Conservation (phyloP, 176 grass and related monocot genomes). For the Oryza officinalis region DNA sequence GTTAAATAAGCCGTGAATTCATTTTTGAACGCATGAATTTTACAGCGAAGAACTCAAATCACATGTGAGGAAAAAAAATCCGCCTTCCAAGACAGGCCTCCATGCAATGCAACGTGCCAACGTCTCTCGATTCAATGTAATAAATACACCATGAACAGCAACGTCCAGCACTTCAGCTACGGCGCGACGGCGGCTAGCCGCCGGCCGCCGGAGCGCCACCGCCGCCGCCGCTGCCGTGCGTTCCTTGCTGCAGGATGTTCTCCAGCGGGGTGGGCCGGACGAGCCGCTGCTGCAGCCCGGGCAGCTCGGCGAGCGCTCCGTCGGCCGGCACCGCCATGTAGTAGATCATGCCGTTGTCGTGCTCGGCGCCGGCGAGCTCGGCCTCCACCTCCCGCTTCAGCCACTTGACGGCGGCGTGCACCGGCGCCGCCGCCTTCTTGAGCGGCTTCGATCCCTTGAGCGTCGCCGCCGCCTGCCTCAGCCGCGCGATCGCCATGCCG, state of each 20-base stretch:
- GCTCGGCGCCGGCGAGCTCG: conserved; percentile 48
- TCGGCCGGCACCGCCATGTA: conserved; percentile 50
- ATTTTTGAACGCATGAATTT: too few species aligned
- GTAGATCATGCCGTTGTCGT: conserved; percentile 65
- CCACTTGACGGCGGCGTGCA: conserved; percentile 44
- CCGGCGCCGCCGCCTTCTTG: conserved; percentile 39
- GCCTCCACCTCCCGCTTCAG: conserved; percentile 47
- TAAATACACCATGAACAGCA: too few species aligned
- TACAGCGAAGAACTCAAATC: too few species aligned
- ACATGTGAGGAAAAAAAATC: too few species aligned
- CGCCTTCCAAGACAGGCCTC: too few species aligned
- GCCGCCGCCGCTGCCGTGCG: not conserved
- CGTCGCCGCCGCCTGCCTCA: conserved; percentile 37
- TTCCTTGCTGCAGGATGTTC: conserved; percentile 4
- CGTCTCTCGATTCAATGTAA: too few species aligned
- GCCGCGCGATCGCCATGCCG: conserved; percentile 34
- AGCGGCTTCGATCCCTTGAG: conserved; percentile 38
- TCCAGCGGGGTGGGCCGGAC: conserved; percentile 29
- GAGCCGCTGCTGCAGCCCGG: conserved; percentile 21
- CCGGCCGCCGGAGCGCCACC: not conserved
- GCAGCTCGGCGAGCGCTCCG: conserved; percentile 31
- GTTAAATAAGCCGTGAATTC: too few species aligned
- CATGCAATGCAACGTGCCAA: too few species aligned
- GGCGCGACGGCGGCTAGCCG: not conserved
- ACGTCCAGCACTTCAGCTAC: too few species aligned